Percentiles rank a stretch among this genome's conserved stretches.
Conservation (phyloP, 306 rosid genomes). For the Erythrophleum fordii region DNA sequence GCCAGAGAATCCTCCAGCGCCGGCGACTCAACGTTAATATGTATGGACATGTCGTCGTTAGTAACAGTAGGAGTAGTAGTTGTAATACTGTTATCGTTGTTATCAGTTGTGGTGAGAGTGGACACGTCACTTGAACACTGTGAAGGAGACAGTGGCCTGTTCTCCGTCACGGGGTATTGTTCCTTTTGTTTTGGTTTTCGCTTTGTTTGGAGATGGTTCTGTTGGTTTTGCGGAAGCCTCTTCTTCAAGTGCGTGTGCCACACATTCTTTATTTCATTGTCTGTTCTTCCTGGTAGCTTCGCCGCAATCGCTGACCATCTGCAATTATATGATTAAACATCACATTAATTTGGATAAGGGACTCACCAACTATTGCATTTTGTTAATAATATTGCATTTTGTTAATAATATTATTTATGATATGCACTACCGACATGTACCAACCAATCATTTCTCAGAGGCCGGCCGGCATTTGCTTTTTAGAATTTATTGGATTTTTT, state of each 20-base stretch:
- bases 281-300: slow-evolving; percentile 83
- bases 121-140: slow-evolving; percentile 61
- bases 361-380: background rate
- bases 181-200: slow-evolving; percentile 26
- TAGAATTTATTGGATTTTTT: background rate
- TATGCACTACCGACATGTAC: background rate
- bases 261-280: slow-evolving; percentile 89
- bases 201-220: slow-evolving; percentile 19
- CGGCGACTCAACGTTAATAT: slow-evolving; percentile 27
- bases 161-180: background rate
- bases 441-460: background rate
- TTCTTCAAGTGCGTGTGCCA: slow-evolving; percentile 96
- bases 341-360: background rate
- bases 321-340: slow-evolving; percentile 1
- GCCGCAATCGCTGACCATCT: slow-evolving; percentile 97
- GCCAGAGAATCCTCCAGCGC: slow-evolving; percentile 42
- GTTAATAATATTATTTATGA: background rate
- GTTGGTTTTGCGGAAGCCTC: slow-evolving; percentile 51
- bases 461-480: background rate
- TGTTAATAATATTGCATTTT: background rate
- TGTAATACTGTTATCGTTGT: background rate
- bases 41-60: background rate
- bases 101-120: slow-evolving; percentile 39
- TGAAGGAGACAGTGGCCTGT: slow-evolving; percentile 46
- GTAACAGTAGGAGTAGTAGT: background rate